Conservation (phyloP, 2,329 filamentous ascomycete species). For the Cytospora leucostoma region DNA sequence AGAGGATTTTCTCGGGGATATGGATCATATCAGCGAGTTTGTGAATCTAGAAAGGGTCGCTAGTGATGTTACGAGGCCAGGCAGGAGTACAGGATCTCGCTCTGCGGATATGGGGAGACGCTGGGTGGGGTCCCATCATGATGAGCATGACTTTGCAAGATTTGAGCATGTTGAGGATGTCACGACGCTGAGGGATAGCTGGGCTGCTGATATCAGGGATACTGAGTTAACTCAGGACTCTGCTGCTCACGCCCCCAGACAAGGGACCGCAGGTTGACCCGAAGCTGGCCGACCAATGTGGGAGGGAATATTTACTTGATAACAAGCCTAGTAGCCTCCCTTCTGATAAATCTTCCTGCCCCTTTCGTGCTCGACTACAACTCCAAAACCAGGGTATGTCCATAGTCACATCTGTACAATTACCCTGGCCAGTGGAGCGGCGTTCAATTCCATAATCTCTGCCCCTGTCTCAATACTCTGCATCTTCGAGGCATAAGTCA, state of each 20-base stretch:
- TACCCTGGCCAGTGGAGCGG: too few relatives aligned
- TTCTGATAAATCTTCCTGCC: too few relatives aligned
- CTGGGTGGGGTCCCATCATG: background rate
- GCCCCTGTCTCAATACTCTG: too few relatives aligned
- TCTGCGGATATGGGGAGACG: background rate
- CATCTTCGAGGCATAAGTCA: too few relatives aligned
- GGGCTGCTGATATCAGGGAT: background rate
- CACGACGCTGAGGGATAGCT: conserved; percentile 1
- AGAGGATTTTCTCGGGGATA: conserved; percentile 11
- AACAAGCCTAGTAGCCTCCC: too few relatives aligned
- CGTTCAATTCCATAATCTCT: too few relatives aligned
- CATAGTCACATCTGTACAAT: too few relatives aligned
- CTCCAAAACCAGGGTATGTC: too few relatives aligned
- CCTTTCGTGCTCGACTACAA: too few relatives aligned
- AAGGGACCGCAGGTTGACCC: background rate
- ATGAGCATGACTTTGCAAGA: conserved; percentile 15
- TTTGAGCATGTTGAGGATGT: conserved; percentile 22
- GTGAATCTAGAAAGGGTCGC: conserved; percentile 15
- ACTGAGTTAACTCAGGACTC: background rate
- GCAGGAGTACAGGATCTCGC: background rate
- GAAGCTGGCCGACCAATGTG: background rate
- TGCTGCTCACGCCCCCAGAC: background rate
- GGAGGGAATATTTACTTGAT: too few relatives aligned
- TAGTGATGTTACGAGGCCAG: conserved; percentile 2
- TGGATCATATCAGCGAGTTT: conserved; percentile 24